Percentiles rank a stretch among this genome's conserved stretches.
Conservation (phyloP, 2,329 filamentous ascomycete genomes). For the Dothistroma septosporum region DNA sequence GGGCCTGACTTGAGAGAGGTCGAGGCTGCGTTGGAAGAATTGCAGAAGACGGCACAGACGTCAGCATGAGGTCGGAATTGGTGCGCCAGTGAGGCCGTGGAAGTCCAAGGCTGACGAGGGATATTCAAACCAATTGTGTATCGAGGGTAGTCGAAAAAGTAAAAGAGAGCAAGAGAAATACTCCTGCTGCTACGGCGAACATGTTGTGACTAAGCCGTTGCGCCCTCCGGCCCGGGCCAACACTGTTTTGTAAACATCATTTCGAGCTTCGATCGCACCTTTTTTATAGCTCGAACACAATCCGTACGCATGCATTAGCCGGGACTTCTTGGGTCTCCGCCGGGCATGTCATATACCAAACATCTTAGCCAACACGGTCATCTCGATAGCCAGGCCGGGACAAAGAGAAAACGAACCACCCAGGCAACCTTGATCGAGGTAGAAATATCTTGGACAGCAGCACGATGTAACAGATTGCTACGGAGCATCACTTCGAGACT, state of each 20-base stretch:
- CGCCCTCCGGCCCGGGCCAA: background rate
- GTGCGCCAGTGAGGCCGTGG: background rate
- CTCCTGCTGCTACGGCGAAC: background rate
- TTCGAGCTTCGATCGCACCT: background rate
- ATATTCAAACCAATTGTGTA: background rate
- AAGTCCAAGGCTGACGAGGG: background rate
- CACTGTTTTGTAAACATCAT: background rate
- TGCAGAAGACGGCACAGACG: conserved; percentile 6
- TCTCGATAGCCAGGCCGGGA: background rate
- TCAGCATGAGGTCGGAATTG: background rate
- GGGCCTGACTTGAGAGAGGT: conserved; percentile 11
- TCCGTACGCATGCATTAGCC: conserved; percentile 1
- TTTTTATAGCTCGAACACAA: background rate
- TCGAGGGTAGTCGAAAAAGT: background rate
- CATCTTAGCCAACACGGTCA: background rate
- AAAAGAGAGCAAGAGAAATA: background rate
- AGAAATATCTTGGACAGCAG: conserved; percentile 22
- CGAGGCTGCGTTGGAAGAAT: conserved; percentile 11
- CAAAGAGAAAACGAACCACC: conserved; percentile 10
- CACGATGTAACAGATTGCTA: conserved; percentile 20
- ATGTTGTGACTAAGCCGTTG: background rate
- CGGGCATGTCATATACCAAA: conserved; percentile 6
- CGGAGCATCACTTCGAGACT: conserved; percentile 20
- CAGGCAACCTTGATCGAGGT: conserved; percentile 11
- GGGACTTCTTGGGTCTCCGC: background rate